phyloP scores from a whole-genome alignment of 306 rosid species.

The Ormosia semicastrata region DNA sequence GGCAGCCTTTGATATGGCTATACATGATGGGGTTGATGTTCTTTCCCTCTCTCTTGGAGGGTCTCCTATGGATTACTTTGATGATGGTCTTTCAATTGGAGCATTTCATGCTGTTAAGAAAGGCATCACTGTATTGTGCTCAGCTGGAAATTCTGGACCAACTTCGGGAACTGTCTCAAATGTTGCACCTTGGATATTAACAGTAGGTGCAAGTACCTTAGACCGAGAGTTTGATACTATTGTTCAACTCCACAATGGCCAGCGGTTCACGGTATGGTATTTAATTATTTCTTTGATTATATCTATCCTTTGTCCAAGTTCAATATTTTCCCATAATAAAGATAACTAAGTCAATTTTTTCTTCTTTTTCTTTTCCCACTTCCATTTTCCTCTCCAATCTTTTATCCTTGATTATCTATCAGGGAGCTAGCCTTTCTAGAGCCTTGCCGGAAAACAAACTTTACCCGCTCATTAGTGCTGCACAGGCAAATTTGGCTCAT shows the following conservation, averaged over 20 bases:
- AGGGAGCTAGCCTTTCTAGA: conserved; percentile 60
- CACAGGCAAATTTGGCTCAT: conserved; percentile 33
- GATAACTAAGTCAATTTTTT: neutral
- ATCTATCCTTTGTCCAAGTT: neutral
- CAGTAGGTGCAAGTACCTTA: conserved; percentile 73
- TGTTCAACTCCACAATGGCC: conserved; percentile 54
- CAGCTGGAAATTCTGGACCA: conserved; percentile 79
- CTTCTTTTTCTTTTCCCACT: neutral
- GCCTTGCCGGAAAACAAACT: conserved; percentile 37
- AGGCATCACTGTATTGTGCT: conserved; percentile 49
- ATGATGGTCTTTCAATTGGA: conserved; percentile 44
- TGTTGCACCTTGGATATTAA: conserved; percentile 70
- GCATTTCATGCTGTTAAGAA: conserved; percentile 65
- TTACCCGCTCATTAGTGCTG: conserved; percentile 58
- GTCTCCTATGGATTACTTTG: neutral
- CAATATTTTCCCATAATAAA: neutral
- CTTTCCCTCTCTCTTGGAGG: conserved; percentile 69
- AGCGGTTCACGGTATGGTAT: conserved; percentile 31
- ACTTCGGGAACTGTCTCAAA: conserved; percentile 34
- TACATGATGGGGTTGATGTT: conserved; percentile 70
- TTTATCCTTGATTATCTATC: neutral
- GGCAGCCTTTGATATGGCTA: conserved; percentile 62
- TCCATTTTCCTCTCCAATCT: neutral
- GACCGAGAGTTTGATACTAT: conserved; percentile 49
- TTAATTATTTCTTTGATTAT: neutral